These are phyloP conservation scores for Pleurotus sapidus DNA, from an alignment of 768 basidiomycete genomes.

Conservation along the genomic window DNA sequence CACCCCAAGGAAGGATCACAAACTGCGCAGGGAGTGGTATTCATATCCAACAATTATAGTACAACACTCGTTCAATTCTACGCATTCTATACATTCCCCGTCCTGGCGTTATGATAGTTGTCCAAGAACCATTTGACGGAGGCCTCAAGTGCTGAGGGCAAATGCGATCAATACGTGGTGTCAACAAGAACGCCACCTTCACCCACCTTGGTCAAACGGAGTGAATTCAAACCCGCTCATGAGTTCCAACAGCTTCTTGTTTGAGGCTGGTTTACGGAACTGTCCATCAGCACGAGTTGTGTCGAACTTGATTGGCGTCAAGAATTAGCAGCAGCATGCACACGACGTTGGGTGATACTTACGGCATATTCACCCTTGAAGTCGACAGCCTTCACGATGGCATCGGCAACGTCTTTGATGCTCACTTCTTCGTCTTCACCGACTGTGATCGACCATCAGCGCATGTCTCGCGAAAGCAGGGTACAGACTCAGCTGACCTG, in stretches of 20 bases:
- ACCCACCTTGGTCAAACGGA: constrained; percentile 77
- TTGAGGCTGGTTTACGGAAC: constrained; percentile 94
- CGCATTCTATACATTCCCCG: constrained; percentile 23
- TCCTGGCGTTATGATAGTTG: constrained; percentile 75
- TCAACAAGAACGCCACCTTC: too few relatives aligned
- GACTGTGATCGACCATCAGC: constrained; percentile 40
- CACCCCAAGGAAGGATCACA: too few relatives aligned
- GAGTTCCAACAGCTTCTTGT: constrained; percentile 76
- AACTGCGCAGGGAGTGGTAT: too few relatives aligned
- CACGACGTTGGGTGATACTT: constrained; percentile 18
- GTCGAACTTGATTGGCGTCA: constrained; percentile 63
- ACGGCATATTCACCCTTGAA: constrained; percentile 79
- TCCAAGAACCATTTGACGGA: constrained; percentile 86
- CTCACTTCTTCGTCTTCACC: constrained; percentile 93
- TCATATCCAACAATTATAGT: too few relatives aligned
- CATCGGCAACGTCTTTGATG: constrained; percentile 86
- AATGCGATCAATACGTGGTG: too few relatives aligned
- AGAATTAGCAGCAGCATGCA: not conserved
- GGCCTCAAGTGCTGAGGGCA: constrained; percentile 59
- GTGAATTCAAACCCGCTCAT: constrained; percentile 88
- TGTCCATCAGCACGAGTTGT: constrained; percentile 85
- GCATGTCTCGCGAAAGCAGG: not conserved
- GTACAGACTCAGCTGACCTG: constrained; percentile 43
- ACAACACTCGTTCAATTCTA: too few relatives aligned
- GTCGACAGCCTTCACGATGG: constrained; percentile 82